Conservation (phyloP, 352 stramenopile species). For the Globisporangium irregulare region DNA sequence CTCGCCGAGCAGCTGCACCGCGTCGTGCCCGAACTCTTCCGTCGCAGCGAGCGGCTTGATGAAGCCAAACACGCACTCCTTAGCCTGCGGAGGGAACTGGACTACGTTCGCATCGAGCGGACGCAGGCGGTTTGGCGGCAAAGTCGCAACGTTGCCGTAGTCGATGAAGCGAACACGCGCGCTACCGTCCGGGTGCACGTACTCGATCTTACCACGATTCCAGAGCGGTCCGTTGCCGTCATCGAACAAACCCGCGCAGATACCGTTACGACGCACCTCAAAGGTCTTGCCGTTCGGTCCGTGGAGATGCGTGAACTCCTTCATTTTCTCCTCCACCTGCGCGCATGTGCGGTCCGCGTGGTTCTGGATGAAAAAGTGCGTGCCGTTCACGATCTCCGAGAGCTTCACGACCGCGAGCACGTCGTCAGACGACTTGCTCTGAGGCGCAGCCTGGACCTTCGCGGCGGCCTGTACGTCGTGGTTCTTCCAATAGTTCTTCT, state of each 20-base stretch:
- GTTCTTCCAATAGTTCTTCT: constrained; percentile 93
- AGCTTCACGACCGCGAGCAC: constrained; percentile 82
- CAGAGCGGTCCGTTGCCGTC: constrained; percentile 91
- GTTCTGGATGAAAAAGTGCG: constrained; percentile 94
- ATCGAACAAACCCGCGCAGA: constrained; percentile 95
- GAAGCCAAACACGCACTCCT: constrained; percentile 83
- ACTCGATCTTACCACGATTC: constrained; percentile 93
- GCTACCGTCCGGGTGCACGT: constrained; percentile 55
- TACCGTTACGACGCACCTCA: constrained; percentile 87
- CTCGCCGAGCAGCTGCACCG: constrained; percentile 86
- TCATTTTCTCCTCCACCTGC: constrained; percentile 93
- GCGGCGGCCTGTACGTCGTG: constrained; percentile 67
- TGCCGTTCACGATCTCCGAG: constrained; percentile 93
- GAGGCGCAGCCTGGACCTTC: constrained; percentile 38
- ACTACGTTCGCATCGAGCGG: constrained; percentile 89
- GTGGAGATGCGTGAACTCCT: constrained; percentile 88
- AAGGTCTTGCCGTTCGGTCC: constrained; percentile 87
- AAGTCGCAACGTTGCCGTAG: constrained; percentile 92
- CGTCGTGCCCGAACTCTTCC: constrained; percentile 92
- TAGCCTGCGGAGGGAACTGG: constrained; percentile 88
- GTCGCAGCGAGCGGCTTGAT: constrained; percentile 80
- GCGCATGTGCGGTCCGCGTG: constrained; percentile 83
- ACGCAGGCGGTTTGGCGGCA: constrained; percentile 82
- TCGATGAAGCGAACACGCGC: constrained; percentile 93
- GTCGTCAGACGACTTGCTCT: constrained; percentile 60